These are phyloP conservation scores for Solidago caesia DNA, from an alignment of 129 eudicot genomes.

Conservation along the genomic window DNA sequence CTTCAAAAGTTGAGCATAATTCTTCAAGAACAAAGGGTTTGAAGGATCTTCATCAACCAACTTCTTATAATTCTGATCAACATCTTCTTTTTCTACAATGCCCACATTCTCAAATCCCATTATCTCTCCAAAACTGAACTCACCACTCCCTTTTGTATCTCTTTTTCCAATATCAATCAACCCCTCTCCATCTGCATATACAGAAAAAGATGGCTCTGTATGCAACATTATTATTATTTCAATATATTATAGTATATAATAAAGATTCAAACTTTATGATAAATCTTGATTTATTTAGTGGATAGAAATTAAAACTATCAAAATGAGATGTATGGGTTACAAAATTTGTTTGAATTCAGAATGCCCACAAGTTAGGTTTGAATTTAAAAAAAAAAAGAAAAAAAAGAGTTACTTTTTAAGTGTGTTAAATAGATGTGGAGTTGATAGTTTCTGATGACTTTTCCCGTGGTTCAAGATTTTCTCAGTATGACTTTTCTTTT, in stretches of 20 bases:
- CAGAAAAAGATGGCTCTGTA: conserved; percentile 67
- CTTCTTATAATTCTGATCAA: conserved; percentile 40
- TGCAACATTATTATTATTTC: conserved; percentile 41
- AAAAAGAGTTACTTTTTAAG: neutral
- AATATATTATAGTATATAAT: too few relatives aligned
- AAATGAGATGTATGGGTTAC: conserved; percentile 16
- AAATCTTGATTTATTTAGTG: neutral
- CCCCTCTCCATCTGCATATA: conserved; percentile 52
- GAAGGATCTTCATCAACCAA: conserved; percentile 58
- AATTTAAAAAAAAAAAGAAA: neutral
- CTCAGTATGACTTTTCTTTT: neutral
- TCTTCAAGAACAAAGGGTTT: conserved; percentile 53
- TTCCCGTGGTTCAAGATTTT: conserved; percentile 4
- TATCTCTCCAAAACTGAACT: conserved; percentile 52
- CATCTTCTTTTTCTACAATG: conserved; percentile 36
- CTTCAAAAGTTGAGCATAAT: conserved; percentile 71
- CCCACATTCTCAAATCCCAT: conserved; percentile 36
- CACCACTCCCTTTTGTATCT: conserved; percentile 26
- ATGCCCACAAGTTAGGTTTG: neutral
- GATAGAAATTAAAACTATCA: conserved; percentile 13
- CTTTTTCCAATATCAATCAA: conserved; percentile 21
- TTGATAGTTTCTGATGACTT: conserved; percentile 9
- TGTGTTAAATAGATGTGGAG: neutral
- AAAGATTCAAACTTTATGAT: neutral
- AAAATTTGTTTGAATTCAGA: too few relatives aligned